Evolutionary conservation across 345 rosid genomes (phyloP), one percentile per base, ranked within the genome.

Genomic region (Combretum micranthum): DNA sequence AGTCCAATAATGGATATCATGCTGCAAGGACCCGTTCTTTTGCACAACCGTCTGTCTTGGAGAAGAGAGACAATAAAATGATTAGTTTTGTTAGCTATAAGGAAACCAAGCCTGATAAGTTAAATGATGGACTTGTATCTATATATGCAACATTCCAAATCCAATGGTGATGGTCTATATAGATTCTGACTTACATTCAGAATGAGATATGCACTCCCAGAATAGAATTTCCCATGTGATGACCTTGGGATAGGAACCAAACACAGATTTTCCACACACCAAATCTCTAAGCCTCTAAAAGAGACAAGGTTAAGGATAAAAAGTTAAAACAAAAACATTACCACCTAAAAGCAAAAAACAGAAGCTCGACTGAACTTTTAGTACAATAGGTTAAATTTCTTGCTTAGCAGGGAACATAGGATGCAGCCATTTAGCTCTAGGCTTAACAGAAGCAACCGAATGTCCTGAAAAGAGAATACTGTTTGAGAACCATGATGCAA

Each of bases 1-100:
- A 12, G 83, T 57, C 97, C 97, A 90, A 61, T 84, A 90, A 68
- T 90, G 97, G 56, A 90, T 77, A 50, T 83, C 87, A 59, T 83
- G 75, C 62, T 69, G 81, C 21, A 77, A 75, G 64, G 78, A 53
- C 21, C 84, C 85, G 16, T 61, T 66, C 78, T 78, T 84, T 19
- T 64, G 72, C 69, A 77, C 44, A 70, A 67, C 58, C 23, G 92
- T 87, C 97, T 90, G 81, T 59, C 45, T 13, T 68, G 52, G 5
- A 65, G 15, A 51, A 55, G 49, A 66, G 50, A 43, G 8, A 37
- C 56, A 16, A 32, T 15, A 52, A 9, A 44, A 50, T 13, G 32
- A 37, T 52, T 15, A 56, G 43, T 16, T 32, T 46, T 56, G 47
- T 21, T 15, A 42, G 55, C 3, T 6, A 43, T 20, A 39, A 37